phyloP scores from a whole-genome alignment of 208 protist species.

The Hexamita inflata region DNA sequence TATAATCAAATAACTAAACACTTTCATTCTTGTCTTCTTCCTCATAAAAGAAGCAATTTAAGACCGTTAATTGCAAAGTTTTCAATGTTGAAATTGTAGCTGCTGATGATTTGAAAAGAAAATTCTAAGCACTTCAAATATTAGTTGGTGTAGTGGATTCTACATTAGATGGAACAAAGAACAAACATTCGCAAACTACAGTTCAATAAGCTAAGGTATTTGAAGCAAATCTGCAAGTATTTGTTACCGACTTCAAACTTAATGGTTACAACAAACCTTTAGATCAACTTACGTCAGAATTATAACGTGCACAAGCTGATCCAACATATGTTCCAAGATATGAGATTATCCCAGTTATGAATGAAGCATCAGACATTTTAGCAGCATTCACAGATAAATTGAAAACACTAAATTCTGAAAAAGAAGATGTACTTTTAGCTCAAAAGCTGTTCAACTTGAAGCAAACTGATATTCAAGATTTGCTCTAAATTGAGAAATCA shows the following conservation, averaged over 20 bases:
- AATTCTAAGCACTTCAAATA: background rate
- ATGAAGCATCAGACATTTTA: background rate
- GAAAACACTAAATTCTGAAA: background rate
- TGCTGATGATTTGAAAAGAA: background rate
- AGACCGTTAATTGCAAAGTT: conserved; percentile 6
- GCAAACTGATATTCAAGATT: background rate
- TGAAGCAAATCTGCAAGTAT: background rate
- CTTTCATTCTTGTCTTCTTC: too few species aligned
- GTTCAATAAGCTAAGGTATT: background rate
- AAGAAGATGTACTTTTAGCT: background rate
- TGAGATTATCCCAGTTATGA: too few species aligned
- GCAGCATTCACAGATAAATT: background rate
- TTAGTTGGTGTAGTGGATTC: background rate
- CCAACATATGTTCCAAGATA: too few species aligned
- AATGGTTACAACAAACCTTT: too few species aligned
- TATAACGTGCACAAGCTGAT: too few species aligned
- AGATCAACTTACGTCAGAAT: too few species aligned
- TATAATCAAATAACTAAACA: too few species aligned
- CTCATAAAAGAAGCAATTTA: background rate
- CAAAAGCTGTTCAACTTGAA: conserved; percentile 21
- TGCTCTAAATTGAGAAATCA: background rate
- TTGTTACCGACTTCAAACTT: conserved; percentile 11
- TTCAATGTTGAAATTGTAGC: background rate
- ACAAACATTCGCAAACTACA: background rate
- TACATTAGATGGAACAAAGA: conserved; percentile 1